Evolutionary conservation across 2,329 filamentous ascomycete species (phyloP).

Genomic region (Coniochaeta sp.): DNA sequence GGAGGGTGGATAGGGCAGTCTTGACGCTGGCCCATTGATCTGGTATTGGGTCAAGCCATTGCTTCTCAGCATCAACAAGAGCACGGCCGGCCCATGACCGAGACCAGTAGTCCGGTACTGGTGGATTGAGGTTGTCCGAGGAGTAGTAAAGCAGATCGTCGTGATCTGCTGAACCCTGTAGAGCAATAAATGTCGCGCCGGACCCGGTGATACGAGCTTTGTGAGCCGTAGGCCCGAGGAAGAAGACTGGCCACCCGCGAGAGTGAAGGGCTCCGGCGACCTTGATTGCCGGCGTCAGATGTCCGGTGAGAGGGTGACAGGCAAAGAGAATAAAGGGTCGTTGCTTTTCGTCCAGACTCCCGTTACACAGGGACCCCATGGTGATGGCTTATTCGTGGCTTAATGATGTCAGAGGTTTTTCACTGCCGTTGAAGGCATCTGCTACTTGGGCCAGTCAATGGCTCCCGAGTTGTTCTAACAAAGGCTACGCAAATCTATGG

Average conservation of each 20-base stretch:
- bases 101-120: slow-evolving; percentile 13
- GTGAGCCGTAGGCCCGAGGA: slow-evolving; percentile 27
- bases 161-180: slow-evolving; percentile 22
- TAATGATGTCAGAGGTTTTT: neutral
- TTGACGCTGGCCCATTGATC: slow-evolving; percentile 24
- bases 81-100: slow-evolving; percentile 20
- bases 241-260: slow-evolving; percentile 23
- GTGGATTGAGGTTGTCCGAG: slow-evolving; percentile 11
- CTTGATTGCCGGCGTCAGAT: slow-evolving; percentile 25
- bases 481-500: too few species aligned
- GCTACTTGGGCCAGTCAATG: neutral
- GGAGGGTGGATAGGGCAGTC: slow-evolving; percentile 16
- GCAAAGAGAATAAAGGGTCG: slow-evolving; percentile 20
- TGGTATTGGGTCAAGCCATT: slow-evolving; percentile 23
- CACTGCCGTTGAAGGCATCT: neutral
- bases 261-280: slow-evolving; percentile 21
- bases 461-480: too few species aligned
- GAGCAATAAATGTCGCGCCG: slow-evolving; percentile 23
- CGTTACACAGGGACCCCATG: neutral
- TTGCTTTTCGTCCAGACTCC: neutral
- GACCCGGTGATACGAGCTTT: slow-evolving; percentile 22
- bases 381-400: neutral
- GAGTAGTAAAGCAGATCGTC: slow-evolving; percentile 24
- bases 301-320: slow-evolving; percentile 27
- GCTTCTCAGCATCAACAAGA: slow-evolving; percentile 21